Base-by-base conservation (phyloP, 805 yeast genomes). In the Nakazawaea wickerhamii region DNA sequence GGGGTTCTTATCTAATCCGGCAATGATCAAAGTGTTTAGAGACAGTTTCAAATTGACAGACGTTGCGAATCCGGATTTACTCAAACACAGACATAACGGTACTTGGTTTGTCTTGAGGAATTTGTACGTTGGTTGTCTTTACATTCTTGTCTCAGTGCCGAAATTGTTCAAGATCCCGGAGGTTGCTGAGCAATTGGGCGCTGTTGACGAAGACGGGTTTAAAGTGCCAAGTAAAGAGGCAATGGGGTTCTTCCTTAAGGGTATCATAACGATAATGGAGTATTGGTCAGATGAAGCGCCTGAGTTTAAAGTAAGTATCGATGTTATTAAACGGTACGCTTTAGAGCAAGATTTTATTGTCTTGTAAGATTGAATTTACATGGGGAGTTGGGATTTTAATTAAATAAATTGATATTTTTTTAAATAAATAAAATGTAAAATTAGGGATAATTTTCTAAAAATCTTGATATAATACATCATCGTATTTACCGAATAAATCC, bases 61-160 rank as follows among this genome's bases (percentile, higher is more conserved):
- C 44, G 47, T 63, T 35, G 55, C 55, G 36, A 58, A 64, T 22
- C 68, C 69, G 3, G 63, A 61, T 28, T 42, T 65, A 27, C 61
- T 62, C 5, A 61, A 56, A 22, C 64, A 63, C 45, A 55, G 71
- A 43, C 71, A 65, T 46, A 65, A 68, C 1, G 70, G 71, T 0
- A 59, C 59, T 49, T 65, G 69, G 69, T 65, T 55, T 47, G 64
- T 61, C 43, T 44, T 65, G 36, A 48, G 71, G 36, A 64, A 63
- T 38, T 35, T 59, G 30, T 52, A 62, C 30, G 50, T 54, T 27
- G 70, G 67, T 2, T 33, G 38, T 15, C 23, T 38, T 5, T 43
- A 38, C 4, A 57, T 43, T 7, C 23, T 43, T 4, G 31, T 33
- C 9, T 19, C 19, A 2, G 13, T 37, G 17, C 28, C 35, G 22